Evolutionary conservation across 139 green algal species (phyloP).

Genomic region (Ulvella scutata): DNA sequence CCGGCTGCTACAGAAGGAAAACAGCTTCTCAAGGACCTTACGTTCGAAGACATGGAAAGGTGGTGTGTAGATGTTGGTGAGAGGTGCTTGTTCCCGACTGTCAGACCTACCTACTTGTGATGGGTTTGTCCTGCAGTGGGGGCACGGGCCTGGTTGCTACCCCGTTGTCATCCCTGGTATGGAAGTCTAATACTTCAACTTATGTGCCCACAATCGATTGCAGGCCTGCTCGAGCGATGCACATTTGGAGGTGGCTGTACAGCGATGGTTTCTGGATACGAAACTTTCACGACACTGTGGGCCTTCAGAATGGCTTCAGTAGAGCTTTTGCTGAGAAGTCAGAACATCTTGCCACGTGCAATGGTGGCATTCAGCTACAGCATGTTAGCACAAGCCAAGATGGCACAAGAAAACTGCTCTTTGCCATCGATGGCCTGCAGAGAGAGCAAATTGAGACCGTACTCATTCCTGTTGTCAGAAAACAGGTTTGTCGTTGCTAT

Average conservation of each 20-base stretch:
- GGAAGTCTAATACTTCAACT: not conserved
- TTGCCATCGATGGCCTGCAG: slow-evolving; percentile 27
- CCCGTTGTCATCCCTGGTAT: too few species aligned
- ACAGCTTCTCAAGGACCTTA: slow-evolving; percentile 46
- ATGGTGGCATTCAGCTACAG: slow-evolving; percentile 44
- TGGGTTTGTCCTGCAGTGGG: not conserved
- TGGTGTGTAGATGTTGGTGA: slow-evolving; percentile 45
- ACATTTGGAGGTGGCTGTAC: slow-evolving; percentile 79
- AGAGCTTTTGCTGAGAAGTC: slow-evolving; percentile 28
- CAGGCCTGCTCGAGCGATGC: slow-evolving; percentile 36
- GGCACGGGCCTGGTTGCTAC: too few species aligned
- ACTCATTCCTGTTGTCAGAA: slow-evolving; percentile 48
- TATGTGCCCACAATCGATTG: not conserved
- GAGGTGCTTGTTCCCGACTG: not conserved
- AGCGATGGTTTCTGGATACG: slow-evolving; percentile 32
- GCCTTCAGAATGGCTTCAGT: slow-evolving; percentile 35
- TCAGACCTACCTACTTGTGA: not conserved
- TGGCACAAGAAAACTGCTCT: slow-evolving; percentile 67
- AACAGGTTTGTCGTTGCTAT: not conserved
- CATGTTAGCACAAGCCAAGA: slow-evolving; percentile 32
- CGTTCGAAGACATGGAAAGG: slow-evolving; percentile 35
- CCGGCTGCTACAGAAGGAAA: too few species aligned
- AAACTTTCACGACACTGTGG: slow-evolving; percentile 29
- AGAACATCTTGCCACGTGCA: slow-evolving; percentile 16
- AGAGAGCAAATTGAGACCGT: slow-evolving; percentile 49